A percentile compares a stretch with the other conserved stretches of the same genome.
phyloP scores from a whole-genome alignment of 495 filamentous ascomycete genomes.

The Penicillium desertorum region DNA sequence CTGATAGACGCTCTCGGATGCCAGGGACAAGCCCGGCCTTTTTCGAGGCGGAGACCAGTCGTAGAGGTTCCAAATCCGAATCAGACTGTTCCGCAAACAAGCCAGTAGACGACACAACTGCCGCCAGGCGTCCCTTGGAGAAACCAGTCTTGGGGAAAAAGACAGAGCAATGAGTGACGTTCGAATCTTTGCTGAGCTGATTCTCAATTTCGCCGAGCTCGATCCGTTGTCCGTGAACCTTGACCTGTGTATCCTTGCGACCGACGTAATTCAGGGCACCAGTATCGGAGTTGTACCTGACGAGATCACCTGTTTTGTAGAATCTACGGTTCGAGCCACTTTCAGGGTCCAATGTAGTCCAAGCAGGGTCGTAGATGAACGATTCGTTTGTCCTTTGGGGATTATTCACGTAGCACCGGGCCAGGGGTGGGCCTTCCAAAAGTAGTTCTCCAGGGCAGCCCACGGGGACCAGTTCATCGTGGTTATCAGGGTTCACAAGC shows the following conservation, averaged over 20 bases:
- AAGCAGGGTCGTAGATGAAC: constrained; percentile 46
- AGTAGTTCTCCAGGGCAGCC: constrained; percentile 51
- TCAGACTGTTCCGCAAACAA: constrained; percentile 25
- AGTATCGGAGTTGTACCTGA: constrained; percentile 57
- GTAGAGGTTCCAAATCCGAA: constrained; percentile 26
- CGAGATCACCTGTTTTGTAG: constrained; percentile 69
- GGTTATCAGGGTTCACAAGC: constrained; percentile 47
- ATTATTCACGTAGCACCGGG: constrained; percentile 48
- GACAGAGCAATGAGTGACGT: constrained; percentile 43
- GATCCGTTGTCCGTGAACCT: constrained; percentile 64
- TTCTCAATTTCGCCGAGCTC: constrained; percentile 68
- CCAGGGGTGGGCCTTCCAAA: constrained; percentile 51
- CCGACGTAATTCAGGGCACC: constrained; percentile 61
- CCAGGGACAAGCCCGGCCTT: constrained; percentile 29
- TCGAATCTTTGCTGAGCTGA: constrained; percentile 35
- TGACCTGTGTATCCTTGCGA: constrained; percentile 66
- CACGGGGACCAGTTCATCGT: constrained; percentile 49
- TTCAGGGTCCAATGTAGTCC: constrained; percentile 28
- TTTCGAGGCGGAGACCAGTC: constrained; percentile 24
- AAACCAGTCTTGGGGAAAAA: constrained; percentile 46
- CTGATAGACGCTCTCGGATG: constrained; percentile 35
- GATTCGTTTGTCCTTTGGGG: constrained; percentile 42
- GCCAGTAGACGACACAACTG: constrained; percentile 34
- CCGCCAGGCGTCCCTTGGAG: constrained; percentile 41
- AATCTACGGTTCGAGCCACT: constrained; percentile 44